Evolutionary conservation across 2,329 filamentous ascomycete species (phyloP), one percentile per base, ranked within the genome.

Genomic region (Teratosphaeria gauchensis): DNA sequence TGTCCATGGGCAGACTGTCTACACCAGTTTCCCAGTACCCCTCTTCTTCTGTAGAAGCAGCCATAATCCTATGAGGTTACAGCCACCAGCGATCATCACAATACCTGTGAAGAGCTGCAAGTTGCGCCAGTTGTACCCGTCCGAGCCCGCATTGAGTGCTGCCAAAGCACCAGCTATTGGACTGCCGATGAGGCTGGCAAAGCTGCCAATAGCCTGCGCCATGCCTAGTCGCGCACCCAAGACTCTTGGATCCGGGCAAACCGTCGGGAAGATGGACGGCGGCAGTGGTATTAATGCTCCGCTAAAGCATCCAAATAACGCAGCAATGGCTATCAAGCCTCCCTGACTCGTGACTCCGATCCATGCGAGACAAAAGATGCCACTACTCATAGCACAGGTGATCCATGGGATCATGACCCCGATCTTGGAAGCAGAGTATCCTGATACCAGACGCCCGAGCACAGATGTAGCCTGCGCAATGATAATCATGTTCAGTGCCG

Each of bases 391-490:
- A 1, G 74, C 76, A 51, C 78, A 77, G 0, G 80, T 75, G 35
- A 83, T 77, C 58, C 82, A 77, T 0, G 78, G 76, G 62, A 85
- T 84, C 61, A 84, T 7, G 76, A 77, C 11, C 79, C 83, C 32
- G 78, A 74, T 56, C 63, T 70, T 42, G 65, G 75, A 68, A 0
- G 82, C 82, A 1, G 84, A 64, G 62, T 77, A 77, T 6, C 77
- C 77, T 0, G 79, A 76, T 0, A 82, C 63, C 1, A 82, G 71
- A 0, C 84, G 81, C 3, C 78, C 76, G 0, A 80, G 67, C 1
- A 85, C 74, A 4, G 82, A 82, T 12, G 82, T 72, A 4, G 78
- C 82, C 63, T 85, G 85, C 4, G 79, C 75, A 38, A 85, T 76
- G 59, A 86, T 74, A 4, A 86, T 74, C 6, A 85, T 73, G 48